Conservation (phyloP, 2,329 filamentous ascomycete species). For the Pestalotiopsis sp. region DNA sequence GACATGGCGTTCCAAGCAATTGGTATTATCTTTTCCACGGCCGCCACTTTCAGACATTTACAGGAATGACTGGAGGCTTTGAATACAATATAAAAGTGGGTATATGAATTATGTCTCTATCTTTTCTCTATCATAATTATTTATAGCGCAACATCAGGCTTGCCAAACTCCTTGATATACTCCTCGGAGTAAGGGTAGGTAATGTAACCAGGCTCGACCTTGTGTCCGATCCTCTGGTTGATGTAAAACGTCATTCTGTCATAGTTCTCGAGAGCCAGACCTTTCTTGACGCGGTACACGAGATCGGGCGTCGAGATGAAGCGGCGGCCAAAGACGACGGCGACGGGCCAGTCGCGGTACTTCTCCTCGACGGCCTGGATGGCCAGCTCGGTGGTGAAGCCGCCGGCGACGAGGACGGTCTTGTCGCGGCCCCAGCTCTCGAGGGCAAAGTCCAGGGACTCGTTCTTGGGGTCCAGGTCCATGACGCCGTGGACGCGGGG, state of each 20-base stretch:
- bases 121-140: background rate
- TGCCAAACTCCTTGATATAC: constrained; percentile 9
- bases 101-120: background rate
- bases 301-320: constrained; percentile 53
- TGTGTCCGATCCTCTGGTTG: constrained; percentile 1
- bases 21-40: no score
- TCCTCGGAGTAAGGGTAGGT: constrained; percentile 34
- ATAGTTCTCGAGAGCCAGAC: constrained; percentile 43
- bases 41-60: no score
- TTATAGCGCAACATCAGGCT: constrained; percentile 1
- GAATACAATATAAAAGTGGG: no score
- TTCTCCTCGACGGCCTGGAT: constrained; percentile 40
- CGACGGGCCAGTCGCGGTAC: constrained; percentile 41
- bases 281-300: constrained; percentile 42
- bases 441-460: constrained; percentile 28
- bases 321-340: constrained; percentile 48
- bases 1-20: no score
- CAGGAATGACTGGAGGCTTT: no score
- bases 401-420: constrained; percentile 50
- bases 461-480: constrained; percentile 18
- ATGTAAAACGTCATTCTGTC: constrained; percentile 47
- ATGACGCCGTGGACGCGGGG: constrained; percentile 38
- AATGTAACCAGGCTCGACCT: constrained; percentile 30
- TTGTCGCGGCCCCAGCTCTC: constrained; percentile 21
- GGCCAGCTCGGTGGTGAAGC: constrained; percentile 41